Base-by-base conservation (phyloP, 768 basidiomycete species). In the Boletales sp. region DNA sequence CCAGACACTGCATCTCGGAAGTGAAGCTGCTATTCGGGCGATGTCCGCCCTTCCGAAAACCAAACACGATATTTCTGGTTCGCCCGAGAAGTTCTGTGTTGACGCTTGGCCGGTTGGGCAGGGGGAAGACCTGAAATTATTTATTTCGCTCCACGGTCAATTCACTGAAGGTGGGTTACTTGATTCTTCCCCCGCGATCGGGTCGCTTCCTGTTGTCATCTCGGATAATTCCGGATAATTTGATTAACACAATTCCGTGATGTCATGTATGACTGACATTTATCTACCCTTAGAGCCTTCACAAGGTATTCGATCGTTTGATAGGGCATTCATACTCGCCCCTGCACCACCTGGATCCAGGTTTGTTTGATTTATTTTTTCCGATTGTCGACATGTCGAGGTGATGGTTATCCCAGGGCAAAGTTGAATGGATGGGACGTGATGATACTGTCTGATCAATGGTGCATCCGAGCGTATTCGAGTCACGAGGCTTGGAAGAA, bases 271-370 rank as follows among this genome's bases (percentile, higher is more conserved):
- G 45, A 31, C 62, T 67, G 31, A 69, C 53, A 32, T 46, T 51
- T 17, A 31, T 34, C 27, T 56, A 32, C 51, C 51, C 54, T 42
- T 51, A 89, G 86, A 80, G 56, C 84, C 86, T 24, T 74, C 82
- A 9, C 81, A 82, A 47, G 94, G 93, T 11, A 71, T 92, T 19
- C 82, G 95, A 40, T 95, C 94, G 18, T 99, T 99, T 69, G 93
- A 97, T 65, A 80, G 97, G 50, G 85, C 90, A 0, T 94, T 98
- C 63, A 78, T 98, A 47, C 74, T 99, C 21, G 83, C 84, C 5
- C 87, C 88, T 35, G 86, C 94, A 3, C 70, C 83, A 21, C 83
- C 86, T 45, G 88, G 85, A 24, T 94, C 94, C 58, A 74, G 84
- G 94, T 95, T 69, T 56, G 93, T 78, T 40, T 24, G 5, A 19